Conservation (phyloP, 768 basidiomycete species). For the Kwoniella europaea region DNA sequence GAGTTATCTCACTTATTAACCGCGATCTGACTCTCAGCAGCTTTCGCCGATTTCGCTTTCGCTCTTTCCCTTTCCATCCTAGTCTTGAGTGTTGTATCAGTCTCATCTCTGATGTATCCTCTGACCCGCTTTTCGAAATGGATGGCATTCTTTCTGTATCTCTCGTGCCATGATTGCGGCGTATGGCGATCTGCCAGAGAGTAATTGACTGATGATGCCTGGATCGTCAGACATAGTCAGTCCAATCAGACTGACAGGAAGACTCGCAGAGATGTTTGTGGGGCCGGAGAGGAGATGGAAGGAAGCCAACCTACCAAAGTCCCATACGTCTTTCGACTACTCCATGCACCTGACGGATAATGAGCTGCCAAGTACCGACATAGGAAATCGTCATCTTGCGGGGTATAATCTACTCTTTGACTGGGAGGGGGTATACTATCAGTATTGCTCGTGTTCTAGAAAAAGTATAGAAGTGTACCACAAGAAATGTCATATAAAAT, state of each 20-base stretch:
- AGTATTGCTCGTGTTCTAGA: neutral
- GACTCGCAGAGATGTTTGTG: neutral
- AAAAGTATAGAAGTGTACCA: too few relatives aligned
- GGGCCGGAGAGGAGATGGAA: neutral
- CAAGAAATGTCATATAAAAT: neutral
- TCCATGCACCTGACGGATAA: conserved; percentile 43
- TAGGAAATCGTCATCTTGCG: conserved; percentile 49
- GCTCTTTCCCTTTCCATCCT: conserved; percentile 34
- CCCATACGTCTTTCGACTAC: conserved; percentile 41
- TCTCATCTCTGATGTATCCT: conserved; percentile 17
- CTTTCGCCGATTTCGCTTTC: conserved; percentile 12
- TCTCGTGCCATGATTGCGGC: conserved; percentile 51
- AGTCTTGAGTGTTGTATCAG: conserved; percentile 42
- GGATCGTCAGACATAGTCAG: neutral
- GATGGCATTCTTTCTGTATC: conserved; percentile 46
- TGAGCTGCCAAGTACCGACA: conserved; percentile 43
- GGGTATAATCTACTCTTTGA: conserved; percentile 42
- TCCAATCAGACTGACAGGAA: neutral
- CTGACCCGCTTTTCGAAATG: conserved; percentile 27
- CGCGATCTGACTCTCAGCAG: neutral
- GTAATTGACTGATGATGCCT: conserved; percentile 21
- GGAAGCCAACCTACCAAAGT: conserved; percentile 30
- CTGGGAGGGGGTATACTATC: conserved; percentile 8
- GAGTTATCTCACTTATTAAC: too few relatives aligned
- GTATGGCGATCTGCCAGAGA: conserved; percentile 37